Evolutionary conservation across 129 eudicot species (phyloP).

Genomic region (Lonicera japonica): DNA sequence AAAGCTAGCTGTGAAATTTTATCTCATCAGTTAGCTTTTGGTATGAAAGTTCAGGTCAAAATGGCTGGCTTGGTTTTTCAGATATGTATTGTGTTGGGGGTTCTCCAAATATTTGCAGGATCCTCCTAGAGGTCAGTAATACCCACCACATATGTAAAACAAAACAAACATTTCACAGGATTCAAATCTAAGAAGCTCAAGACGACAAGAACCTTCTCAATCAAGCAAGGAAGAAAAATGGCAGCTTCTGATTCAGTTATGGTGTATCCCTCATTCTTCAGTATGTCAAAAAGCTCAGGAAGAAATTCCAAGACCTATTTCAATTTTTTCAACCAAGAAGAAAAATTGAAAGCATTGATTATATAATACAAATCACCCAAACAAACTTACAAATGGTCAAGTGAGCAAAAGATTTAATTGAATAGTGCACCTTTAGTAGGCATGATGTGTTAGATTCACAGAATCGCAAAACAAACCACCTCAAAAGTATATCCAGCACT

Average conservation of each 20-base stretch:
- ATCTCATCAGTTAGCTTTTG: background rate
- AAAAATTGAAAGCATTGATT: background rate
- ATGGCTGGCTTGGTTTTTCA: background rate
- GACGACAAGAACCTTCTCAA: constrained; percentile 65
- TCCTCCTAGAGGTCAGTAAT: background rate
- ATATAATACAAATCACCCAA: constrained; percentile 1
- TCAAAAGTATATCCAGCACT: constrained; percentile 76
- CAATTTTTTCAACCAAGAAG: background rate
- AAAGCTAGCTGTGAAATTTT: background rate
- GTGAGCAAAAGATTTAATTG: background rate
- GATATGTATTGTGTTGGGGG: background rate
- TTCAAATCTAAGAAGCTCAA: constrained; percentile 3
- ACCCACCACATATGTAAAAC: constrained; percentile 4
- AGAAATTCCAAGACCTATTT: constrained; percentile 87
- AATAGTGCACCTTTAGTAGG: constrained; percentile 63
- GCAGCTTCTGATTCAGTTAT: constrained; percentile 96
- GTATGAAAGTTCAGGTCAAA: background rate
- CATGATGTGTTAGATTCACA: constrained; percentile 98
- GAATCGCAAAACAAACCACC: constrained; percentile 92
- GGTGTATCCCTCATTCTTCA: constrained; percentile 75
- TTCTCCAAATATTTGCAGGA: background rate
- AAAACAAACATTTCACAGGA: background rate
- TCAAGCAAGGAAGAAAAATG: constrained; percentile 90
- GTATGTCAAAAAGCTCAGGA: constrained; percentile 70
- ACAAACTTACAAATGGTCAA: background rate